Evolutionary conservation across 805 yeast species (phyloP), one percentile per base, ranked within the genome.

Genomic region (Cyberlindnera subsufficiens): DNA sequence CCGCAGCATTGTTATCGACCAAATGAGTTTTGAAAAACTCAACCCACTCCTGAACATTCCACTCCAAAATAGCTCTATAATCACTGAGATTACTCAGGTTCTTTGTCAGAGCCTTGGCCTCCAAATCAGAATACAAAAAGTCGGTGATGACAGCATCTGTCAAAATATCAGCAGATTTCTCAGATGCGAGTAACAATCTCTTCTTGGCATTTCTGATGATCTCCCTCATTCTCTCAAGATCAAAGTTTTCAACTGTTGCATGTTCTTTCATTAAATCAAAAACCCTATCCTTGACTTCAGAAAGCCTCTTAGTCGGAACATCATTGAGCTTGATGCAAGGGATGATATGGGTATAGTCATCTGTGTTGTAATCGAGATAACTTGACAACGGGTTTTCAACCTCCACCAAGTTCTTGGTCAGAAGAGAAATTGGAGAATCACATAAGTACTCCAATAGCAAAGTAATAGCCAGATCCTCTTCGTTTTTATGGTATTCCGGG

Each of bases 381-480:
- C 87, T 80, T 1, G 96, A 91, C 40, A 79, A 64, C 1, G 98
- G 96, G 38, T 86, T 78, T 22, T 80, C 86, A 38, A 85, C 75
- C 56, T 91, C 97, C 18, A 90, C 86, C 47, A 93, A 69, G 44
- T 74, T 63, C 53, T 77, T 78, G 49, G 78, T 78, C 46, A 93
- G 74, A 20, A 88, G 69, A 2, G 97, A 85, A 36, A 87, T 77
- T 0, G 96, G 79, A 3, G 84, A 77, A 38, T 80, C 84, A 5
- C 95, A 78, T 41, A 91, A 72, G 59, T 91, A 93, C 22, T 76
- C 72, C 16, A 88, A 75, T 14, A 93, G 51, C 39, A 84, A 71
- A 38, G 85, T 84, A 17, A 88, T 60, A 0, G 96, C 97, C 33
- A 81, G 69, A 57, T 78, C 80, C 6, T 66, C 66, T 17, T 79